A percentile compares a stretch with the other conserved stretches of the same genome.
Evolutionary conservation across 2,329 filamentous ascomycete genomes (phyloP).

Genomic region (Gyromitra esculenta): DNA sequence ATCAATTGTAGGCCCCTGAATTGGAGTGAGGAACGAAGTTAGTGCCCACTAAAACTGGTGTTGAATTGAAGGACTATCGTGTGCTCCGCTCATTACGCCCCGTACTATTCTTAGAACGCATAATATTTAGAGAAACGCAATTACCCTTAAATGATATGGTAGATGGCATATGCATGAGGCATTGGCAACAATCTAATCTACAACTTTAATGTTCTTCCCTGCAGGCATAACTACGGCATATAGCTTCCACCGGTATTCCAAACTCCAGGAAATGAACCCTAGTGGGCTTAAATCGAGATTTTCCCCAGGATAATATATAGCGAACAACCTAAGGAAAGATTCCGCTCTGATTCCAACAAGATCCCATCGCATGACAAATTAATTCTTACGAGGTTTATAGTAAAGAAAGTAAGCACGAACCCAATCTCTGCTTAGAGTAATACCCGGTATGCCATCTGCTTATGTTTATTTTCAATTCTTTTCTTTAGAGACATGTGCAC

Average conservation of each 20-base stretch:
- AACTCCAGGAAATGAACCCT: background rate
- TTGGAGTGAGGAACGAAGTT: conserved; percentile 1
- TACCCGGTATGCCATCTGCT: background rate
- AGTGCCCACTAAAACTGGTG: background rate
- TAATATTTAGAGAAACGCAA: background rate
- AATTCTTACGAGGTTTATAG: conserved; percentile 14
- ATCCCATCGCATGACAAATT: background rate
- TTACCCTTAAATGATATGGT: background rate
- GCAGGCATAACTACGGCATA: background rate
- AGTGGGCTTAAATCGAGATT: background rate
- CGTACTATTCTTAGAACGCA: background rate
- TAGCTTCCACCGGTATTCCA: background rate
- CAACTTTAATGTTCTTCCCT: background rate
- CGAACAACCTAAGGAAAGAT: conserved; percentile 4
- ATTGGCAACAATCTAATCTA: background rate
- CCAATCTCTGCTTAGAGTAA: background rate
- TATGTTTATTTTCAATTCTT: background rate
- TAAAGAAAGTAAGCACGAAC: background rate
- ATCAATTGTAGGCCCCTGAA: background rate
- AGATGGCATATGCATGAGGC: conserved; percentile 8
- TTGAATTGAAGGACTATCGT: conserved; percentile 14
- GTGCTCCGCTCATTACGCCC: background rate
- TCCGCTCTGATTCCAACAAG: background rate
- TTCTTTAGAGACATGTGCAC: background rate
- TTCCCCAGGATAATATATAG: conserved; percentile 8